Evolutionary conservation across 495 filamentous ascomycete species (phyloP).

Genomic region (Xylaria castorea): DNA sequence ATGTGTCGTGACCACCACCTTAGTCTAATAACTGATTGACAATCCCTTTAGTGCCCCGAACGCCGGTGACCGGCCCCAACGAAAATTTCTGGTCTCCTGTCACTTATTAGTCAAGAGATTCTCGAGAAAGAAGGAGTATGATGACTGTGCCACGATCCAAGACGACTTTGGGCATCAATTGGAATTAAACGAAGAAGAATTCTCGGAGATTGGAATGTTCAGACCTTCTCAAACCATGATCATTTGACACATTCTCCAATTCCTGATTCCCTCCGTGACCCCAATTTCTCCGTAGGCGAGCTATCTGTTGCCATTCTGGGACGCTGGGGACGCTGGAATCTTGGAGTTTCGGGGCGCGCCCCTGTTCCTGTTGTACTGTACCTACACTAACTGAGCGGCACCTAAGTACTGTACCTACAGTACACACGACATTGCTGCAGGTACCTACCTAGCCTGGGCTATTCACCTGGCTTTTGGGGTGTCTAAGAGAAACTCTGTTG

Average conservation of each 20-base stretch:
- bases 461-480: neutral
- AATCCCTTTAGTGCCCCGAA: constrained; percentile 23
- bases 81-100: constrained; percentile 15
- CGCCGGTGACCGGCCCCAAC: constrained; percentile 26
- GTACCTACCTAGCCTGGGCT: neutral
- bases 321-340: neutral
- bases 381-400: neutral
- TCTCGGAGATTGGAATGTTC: constrained; percentile 28
- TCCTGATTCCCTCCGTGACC: constrained; percentile 19
- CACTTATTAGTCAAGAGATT: constrained; percentile 28
- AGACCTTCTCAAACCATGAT: constrained; percentile 15
- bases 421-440: neutral
- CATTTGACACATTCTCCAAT: constrained; percentile 24
- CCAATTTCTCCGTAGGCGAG: constrained; percentile 18
- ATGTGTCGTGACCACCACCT: constrained; percentile 21
- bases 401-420: neutral
- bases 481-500: neutral
- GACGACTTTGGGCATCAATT: constrained; percentile 24
- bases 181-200: constrained; percentile 24
- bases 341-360: constrained; percentile 16
- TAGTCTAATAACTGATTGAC: constrained; percentile 9
- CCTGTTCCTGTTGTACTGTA: constrained; percentile 2
- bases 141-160: constrained; percentile 23
- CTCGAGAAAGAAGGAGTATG: neutral
- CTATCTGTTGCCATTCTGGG: constrained; percentile 14